Percentiles rank a stretch among this genome's conserved stretches.
Conservation (phyloP, 805 yeast species). For the Saturnispora sanitii region DNA sequence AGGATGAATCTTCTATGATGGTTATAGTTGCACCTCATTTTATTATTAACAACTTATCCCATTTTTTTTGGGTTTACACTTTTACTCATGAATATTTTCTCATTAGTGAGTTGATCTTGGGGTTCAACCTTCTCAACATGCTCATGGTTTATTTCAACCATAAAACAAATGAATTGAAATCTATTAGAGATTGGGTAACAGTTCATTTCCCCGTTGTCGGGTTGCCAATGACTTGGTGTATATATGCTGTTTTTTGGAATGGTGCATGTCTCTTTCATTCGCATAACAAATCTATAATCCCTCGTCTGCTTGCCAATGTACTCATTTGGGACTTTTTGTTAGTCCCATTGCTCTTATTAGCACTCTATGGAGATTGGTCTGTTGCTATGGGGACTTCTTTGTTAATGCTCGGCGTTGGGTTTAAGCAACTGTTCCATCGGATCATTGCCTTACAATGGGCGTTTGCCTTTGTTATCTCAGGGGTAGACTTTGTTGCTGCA, state of each 20-base stretch:
- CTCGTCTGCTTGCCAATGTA: conserved; percentile 62
- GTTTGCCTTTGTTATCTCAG: conserved; percentile 63
- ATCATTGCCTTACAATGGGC: conserved; percentile 78
- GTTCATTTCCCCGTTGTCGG: conserved; percentile 62
- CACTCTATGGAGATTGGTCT: conserved; percentile 61
- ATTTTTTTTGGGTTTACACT: conserved; percentile 53
- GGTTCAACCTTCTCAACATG: conserved; percentile 52
- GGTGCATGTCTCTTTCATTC: conserved; percentile 70
- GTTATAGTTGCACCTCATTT: conserved; percentile 50
- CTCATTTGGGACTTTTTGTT: conserved; percentile 70
- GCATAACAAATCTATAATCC: conserved; percentile 39
- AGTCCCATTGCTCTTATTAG: conserved; percentile 49
- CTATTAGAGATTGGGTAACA: conserved; percentile 41
- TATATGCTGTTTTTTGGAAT: conserved; percentile 73
- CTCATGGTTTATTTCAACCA: conserved; percentile 45
- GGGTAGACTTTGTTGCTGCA: conserved; percentile 42
- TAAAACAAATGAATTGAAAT: conserved; percentile 48
- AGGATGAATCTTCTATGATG: conserved; percentile 25
- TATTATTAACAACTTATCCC: conserved; percentile 47
- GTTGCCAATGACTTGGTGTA: conserved; percentile 64
- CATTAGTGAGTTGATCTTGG: conserved; percentile 46
- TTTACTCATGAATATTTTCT: conserved; percentile 53
- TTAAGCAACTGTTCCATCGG: conserved; percentile 60
- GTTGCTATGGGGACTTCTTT: conserved; percentile 50
- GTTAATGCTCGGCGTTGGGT: conserved; percentile 55